These are phyloP conservation scores for Penicillium cosmopolitanum DNA, from an alignment of 495 filamentous ascomycete species.

Conservation along the genomic window DNA sequence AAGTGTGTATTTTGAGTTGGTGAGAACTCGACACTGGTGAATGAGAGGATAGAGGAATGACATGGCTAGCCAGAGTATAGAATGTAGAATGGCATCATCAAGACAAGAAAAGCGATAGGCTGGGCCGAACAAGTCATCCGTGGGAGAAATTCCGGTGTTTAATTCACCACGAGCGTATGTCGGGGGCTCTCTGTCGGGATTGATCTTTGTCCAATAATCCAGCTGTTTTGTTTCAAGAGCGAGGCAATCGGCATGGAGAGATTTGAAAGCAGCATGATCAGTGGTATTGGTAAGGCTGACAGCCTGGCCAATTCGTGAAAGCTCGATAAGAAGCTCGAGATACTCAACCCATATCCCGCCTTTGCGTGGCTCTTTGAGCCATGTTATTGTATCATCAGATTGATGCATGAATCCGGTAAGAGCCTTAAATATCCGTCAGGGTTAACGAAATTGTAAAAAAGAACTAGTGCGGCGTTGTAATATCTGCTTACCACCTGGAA, in stretches of 20 bases:
- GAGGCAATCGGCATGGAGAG: neutral
- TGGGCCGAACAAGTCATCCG: neutral
- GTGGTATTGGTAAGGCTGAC: neutral
- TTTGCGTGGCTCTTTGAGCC: neutral
- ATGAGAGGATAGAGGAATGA: neutral
- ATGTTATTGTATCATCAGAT: neutral
- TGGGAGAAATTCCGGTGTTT: neutral
- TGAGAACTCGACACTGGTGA: neutral
- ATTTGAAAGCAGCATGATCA: neutral
- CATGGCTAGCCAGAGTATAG: neutral
- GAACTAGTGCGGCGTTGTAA: neutral
- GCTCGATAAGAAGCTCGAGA: neutral
- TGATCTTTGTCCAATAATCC: neutral
- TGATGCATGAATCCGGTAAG: neutral
- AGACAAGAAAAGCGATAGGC: neutral
- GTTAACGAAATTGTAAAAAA: neutral
- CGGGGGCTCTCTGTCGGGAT: neutral
- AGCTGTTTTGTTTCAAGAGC: neutral
- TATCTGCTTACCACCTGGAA: neutral
- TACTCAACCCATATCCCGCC: neutral
- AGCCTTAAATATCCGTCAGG: neutral
- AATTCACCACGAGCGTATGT: neutral
- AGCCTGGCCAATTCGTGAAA: neutral
- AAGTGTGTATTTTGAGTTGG: neutral
- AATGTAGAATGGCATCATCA: neutral